Base-by-base conservation (phyloP, 2,329 filamentous ascomycete genomes). In the Zasmidium angulare region DNA sequence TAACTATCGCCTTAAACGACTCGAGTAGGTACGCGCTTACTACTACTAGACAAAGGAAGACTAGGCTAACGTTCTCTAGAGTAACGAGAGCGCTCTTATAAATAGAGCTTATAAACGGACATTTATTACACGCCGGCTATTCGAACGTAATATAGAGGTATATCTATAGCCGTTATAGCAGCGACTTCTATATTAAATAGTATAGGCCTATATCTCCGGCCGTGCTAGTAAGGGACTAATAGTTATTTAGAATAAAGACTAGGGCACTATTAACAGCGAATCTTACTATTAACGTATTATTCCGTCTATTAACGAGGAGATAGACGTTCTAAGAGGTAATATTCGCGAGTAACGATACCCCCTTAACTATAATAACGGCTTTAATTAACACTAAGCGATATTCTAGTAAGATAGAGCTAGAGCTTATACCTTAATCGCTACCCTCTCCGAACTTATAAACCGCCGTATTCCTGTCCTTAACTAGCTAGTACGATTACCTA, bases 111-210 rank as follows among this genome's bases (percentile, higher is more conserved):
- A 26, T 10, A 21, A 21, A 9, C n/a, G 48, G 11, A n/a, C 29
- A 10, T 51, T 24, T 51, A 51, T 51, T 51, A 22, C 49, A 26
- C 24, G 10, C 19, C 3, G 21, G 29, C 23, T 6, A n/a, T 26
- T 26, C 3, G 9, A 51, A 21, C 49, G 20, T 51, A 17, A 29
- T 29, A 24, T 26, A 26, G 24, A 36, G 7, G 29, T 36, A 7
- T 36, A 22, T 17, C 31, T 51, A 51, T 26, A 26, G 24, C 49
- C 26, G 26, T 24, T 21, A 10, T 51, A 17, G 17, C 31, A 51
- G 31, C 24, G 24, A 9, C 49, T 51, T 10, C 49, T 24, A 26
- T 51, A 51, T 21, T 51, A 51, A 51, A 29, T 51, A 51, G n/a
- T 51, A 29, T 51, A 51, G 49, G 49, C 49, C 49, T 51, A 51